Base-by-base conservation (phyloP, 257 asterid genomes). In the Solanum etuberosum region DNA sequence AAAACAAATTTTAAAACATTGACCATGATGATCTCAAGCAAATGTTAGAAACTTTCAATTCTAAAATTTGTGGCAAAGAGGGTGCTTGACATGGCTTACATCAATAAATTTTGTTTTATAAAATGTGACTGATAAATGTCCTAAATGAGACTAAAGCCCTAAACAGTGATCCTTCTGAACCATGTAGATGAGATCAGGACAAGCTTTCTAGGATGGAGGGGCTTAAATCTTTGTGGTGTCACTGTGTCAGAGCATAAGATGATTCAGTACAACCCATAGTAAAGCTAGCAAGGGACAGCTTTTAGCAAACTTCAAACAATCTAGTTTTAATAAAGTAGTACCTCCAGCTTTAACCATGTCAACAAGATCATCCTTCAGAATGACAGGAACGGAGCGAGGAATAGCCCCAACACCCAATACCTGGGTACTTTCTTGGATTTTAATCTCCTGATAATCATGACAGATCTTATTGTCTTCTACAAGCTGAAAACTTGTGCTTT, bases 301-400 rank as follows among this genome's bases (percentile, higher is more conserved):
- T 29, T 81, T 51, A 48, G 85, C 42, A 23, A 40, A 67, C 61
- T 61, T 25, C 13, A 72, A 78, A 72, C 74, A 73, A 71, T 35
- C 42, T 51, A 32, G 73, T 76, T 86, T 40, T 42, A 80, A 88
- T 12, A 20, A 76, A 38, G 70, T 68, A 83, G 86, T 92, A 97
- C 99, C 99, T 93, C 99, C 99, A 87, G 99, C 99, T 94, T 97
- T 97, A 88, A 95, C 98, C 83, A 88, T 92, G 91, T 97, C 99
- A 87, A 97, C 99, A 84, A 97, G 97, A 91, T 97, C 99, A 89
- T 97, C 98, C 94, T 92, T 95, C 93, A 97, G 89, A 88, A 97
- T 96, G 89, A 93, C 96, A 90, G 95, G 96, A 87, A 97, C 91
- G 31, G 99, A 95, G 87, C 99, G 99, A 86, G 99, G 99, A 90